Percentiles rank a stretch among this genome's conserved stretches.
phyloP scores from a whole-genome alignment of 108 stramenopile genomes.

The Chaetoceros muelleri region DNA sequence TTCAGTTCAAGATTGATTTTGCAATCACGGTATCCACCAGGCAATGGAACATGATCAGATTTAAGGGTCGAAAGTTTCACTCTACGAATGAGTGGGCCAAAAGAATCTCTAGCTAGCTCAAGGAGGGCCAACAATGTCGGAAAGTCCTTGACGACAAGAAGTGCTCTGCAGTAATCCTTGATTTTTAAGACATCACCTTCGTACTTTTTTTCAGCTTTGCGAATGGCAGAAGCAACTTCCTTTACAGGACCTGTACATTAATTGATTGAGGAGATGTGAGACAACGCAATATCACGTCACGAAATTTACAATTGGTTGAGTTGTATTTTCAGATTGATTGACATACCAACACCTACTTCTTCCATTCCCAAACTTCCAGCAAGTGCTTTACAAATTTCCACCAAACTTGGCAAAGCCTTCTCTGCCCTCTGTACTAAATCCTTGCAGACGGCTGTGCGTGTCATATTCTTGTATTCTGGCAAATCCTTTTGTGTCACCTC shows the following conservation, averaged over 20 bases:
- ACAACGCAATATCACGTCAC: too few relatives aligned
- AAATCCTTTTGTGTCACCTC: conserved; percentile 50
- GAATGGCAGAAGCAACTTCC: conserved; percentile 56
- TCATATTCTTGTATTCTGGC: conserved; percentile 46
- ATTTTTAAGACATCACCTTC: conserved; percentile 74
- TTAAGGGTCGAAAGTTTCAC: conserved; percentile 72
- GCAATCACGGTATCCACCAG: conserved; percentile 78
- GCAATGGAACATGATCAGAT: conserved; percentile 42
- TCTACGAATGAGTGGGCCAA: conserved; percentile 76
- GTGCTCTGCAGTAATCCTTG: conserved; percentile 72
- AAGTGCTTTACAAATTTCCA: conserved; percentile 81
- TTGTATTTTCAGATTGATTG: not conserved
- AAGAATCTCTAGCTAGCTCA: conserved; percentile 73
- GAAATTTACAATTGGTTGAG: too few relatives aligned
- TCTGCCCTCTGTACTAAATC: conserved; percentile 54
- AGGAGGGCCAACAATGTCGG: conserved; percentile 68
- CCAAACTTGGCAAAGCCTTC: conserved; percentile 48
- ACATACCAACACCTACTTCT: conserved; percentile 52
- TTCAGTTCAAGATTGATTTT: conserved; percentile 80
- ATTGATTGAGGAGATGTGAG: not conserved
- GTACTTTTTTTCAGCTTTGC: conserved; percentile 79
- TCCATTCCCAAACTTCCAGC: conserved; percentile 76
- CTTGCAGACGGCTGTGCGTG: conserved; percentile 36
- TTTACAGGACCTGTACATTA: conserved; percentile 51
- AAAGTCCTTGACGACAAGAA: conserved; percentile 79